A percentile compares a stretch with the other conserved stretches of the same genome.
These are phyloP conservation scores for Pyrus bretschneideri DNA, from an alignment of 306 rosid genomes.

Conservation along the genomic window DNA sequence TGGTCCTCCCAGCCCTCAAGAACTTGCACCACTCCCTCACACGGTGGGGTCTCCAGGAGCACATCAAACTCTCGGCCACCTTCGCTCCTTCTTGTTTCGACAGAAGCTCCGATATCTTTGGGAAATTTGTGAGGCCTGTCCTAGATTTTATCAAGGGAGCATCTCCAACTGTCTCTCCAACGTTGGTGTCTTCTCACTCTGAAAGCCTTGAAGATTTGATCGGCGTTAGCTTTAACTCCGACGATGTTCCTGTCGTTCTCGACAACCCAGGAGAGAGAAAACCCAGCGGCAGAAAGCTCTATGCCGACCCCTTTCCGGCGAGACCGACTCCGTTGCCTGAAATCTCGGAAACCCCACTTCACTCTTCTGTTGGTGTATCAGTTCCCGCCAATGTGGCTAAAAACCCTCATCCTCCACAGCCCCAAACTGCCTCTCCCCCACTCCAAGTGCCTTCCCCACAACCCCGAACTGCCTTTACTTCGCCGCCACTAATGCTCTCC, in stretches of 20 bases:
- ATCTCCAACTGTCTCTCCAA: conserved; percentile 5
- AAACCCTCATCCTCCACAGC: conserved; percentile 42
- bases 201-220: conserved; percentile 27
- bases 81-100: conserved; percentile 33
- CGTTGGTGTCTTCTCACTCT: conserved; percentile 39
- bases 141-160: conserved; percentile 30
- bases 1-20: conserved; percentile 45
- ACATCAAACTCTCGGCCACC: conserved; percentile 55
- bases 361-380: conserved; percentile 37
- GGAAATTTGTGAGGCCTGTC: conserved; percentile 32
- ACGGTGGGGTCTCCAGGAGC: conserved; percentile 82
- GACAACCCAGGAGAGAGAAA: conserved; percentile 22
- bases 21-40: conserved; percentile 61
- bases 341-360: conserved; percentile 50
- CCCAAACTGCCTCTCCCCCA: conserved; percentile 26
- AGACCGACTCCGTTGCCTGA: conserved; percentile 56
- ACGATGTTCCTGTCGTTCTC: neutral
- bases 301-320: conserved; percentile 36
- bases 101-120: conserved; percentile 16
- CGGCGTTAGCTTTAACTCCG: neutral
- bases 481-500: conserved; percentile 20
- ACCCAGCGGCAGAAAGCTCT: conserved; percentile 48
- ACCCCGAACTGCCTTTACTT: conserved; percentile 14
- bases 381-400: conserved; percentile 39
- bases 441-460: conserved; percentile 29